A percentile compares a stretch with the other conserved stretches of the same genome.
Conservation (phyloP, 805 yeast genomes). For the Diddensiella caesifluorescens region DNA sequence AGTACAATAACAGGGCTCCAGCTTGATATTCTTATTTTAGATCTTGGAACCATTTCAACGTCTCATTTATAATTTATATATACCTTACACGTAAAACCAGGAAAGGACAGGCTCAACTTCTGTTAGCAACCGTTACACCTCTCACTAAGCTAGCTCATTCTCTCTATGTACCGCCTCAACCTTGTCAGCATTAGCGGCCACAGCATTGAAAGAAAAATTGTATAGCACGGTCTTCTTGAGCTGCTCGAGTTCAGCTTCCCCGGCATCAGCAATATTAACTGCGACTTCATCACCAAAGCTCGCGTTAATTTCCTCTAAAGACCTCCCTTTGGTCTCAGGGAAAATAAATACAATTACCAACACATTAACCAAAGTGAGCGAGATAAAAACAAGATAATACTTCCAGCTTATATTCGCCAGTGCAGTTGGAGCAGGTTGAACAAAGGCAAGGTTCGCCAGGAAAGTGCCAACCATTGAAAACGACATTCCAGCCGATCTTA, state of each 20-base stretch:
- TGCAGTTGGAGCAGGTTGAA: slow-evolving; percentile 37
- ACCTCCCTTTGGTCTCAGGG: slow-evolving; percentile 52
- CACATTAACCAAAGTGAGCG: slow-evolving; percentile 31
- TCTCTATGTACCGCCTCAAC: no score
- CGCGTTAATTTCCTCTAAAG: slow-evolving; percentile 42
- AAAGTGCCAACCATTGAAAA: slow-evolving; percentile 1
- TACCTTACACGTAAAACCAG: no score
- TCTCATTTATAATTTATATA: no score
- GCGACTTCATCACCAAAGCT: slow-evolving; percentile 21
- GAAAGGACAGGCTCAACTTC: no score
- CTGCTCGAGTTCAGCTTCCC: slow-evolving; percentile 7
- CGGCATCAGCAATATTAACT: slow-evolving; percentile 20
- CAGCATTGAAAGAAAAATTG: no score
- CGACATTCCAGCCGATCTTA: slow-evolving; percentile 5
- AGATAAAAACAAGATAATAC: slow-evolving; percentile 33
- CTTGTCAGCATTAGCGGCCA: no score
- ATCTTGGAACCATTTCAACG: no score
- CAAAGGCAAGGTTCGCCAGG: slow-evolving; percentile 20
- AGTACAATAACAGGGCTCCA: no score
- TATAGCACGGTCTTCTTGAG: no score
- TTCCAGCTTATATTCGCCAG: slow-evolving; percentile 40
- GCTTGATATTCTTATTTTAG: no score
- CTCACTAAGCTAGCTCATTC: no score
- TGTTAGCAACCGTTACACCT: no score
- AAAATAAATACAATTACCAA: slow-evolving; percentile 21